Evolutionary conservation across 1,139 yeast genomes (phyloP).

Genomic region (Candida dubliniensis): DNA sequence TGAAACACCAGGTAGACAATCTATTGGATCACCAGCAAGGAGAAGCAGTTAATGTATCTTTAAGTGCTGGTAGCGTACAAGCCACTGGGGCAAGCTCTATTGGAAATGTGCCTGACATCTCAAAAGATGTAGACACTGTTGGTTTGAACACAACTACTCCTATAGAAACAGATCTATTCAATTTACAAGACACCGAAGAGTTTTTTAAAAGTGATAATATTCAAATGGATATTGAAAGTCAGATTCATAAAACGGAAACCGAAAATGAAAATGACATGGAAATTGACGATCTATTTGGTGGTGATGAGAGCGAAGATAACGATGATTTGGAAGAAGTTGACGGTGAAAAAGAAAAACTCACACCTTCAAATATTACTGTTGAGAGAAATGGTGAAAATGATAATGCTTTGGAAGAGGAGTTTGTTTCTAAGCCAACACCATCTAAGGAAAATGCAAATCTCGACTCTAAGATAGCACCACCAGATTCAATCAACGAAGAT

Average conservation of each 20-base stretch:
- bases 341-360: not conserved
- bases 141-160: constrained; percentile 19
- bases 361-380: not conserved
- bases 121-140: constrained; percentile 15
- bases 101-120: constrained; percentile 22
- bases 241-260: constrained; percentile 35
- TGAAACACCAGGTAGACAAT: constrained; percentile 10
- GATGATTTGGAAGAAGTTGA: constrained; percentile 4
- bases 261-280: constrained; percentile 27
- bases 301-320: constrained; percentile 27
- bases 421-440: constrained; percentile 4
- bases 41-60: constrained; percentile 14
- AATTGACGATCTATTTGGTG: constrained; percentile 47
- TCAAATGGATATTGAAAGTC: constrained; percentile 3
- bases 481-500: constrained; percentile 3
- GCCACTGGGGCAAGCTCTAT: constrained; percentile 27
- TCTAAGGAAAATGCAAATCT: not conserved
- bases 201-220: constrained; percentile 10
- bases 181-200: constrained; percentile 21
- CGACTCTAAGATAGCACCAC: not conserved
- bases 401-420: constrained; percentile 9
- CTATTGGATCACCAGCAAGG: constrained; percentile 13
- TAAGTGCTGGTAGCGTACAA: constrained; percentile 28
- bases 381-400: not conserved
- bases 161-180: constrained; percentile 25